Percentiles rank a stretch among this genome's conserved stretches.
Evolutionary conservation across 768 basidiomycete genomes (phyloP).

Genomic region (Russula compacta): DNA sequence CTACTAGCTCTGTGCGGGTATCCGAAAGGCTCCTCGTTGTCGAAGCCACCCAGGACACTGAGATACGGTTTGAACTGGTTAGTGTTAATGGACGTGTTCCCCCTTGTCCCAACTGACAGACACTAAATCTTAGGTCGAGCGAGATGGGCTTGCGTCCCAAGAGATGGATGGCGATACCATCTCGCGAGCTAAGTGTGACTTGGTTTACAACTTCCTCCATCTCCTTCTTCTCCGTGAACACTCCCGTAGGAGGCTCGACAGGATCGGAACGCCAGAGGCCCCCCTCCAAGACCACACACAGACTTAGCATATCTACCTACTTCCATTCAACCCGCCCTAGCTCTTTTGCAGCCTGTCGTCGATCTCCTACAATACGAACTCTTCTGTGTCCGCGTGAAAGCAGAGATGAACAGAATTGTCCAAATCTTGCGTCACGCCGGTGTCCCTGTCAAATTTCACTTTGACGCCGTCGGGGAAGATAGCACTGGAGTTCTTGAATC

Average conservation of each 20-base stretch:
- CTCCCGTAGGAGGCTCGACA: conserved; percentile 35
- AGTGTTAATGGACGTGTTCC: conserved; percentile 20
- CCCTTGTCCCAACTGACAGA: not conserved
- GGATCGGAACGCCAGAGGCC: conserved; percentile 27
- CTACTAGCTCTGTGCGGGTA: conserved; percentile 68
- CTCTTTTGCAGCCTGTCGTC: conserved; percentile 63
- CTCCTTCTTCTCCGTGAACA: conserved; percentile 59
- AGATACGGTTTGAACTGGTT: conserved; percentile 69
- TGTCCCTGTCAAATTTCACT: conserved; percentile 46
- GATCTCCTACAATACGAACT: conserved; percentile 73
- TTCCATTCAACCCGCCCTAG: conserved; percentile 27
- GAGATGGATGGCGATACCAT: conserved; percentile 4
- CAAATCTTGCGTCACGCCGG: conserved; percentile 43
- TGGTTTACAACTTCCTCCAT: conserved; percentile 57
- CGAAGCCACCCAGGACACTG: conserved; percentile 62
- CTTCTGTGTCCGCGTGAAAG: conserved; percentile 55
- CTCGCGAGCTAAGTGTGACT: conserved; percentile 40
- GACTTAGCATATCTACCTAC: conserved; percentile 15
- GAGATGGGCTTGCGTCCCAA: conserved; percentile 12
- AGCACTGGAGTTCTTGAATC: conserved; percentile 50
- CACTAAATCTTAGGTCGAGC: conserved; percentile 23
- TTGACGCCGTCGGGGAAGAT: conserved; percentile 58
- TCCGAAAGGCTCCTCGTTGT: conserved; percentile 71
- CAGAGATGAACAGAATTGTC: conserved; percentile 46
- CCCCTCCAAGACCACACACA: conserved; percentile 13